These are phyloP conservation scores for Russula lepida DNA, from an alignment of 768 basidiomycete genomes.

Conservation along the genomic window DNA sequence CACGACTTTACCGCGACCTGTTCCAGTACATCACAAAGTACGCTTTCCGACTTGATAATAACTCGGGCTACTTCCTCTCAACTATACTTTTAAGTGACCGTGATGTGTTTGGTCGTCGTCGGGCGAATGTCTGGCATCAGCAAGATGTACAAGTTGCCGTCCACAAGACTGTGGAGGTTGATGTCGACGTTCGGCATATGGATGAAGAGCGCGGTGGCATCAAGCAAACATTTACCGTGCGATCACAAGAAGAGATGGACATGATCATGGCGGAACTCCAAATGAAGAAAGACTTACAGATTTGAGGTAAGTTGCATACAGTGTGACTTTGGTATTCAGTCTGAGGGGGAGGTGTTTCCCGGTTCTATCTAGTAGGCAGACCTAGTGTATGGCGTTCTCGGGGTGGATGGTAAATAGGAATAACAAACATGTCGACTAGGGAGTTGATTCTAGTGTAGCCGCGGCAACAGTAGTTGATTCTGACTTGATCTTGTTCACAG, in stretches of 20 bases:
- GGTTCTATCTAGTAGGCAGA: not conserved
- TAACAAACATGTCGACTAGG: not conserved
- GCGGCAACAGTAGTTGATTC: no score
- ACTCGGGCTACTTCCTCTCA: constrained; percentile 5
- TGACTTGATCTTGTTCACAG: not conserved
- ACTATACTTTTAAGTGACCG: constrained; percentile 15
- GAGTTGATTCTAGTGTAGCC: not conserved
- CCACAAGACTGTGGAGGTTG: constrained; percentile 13
- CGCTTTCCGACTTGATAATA: constrained; percentile 2
- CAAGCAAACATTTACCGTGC: constrained; percentile 3
- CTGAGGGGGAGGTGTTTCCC: not conserved
- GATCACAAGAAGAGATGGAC: constrained; percentile 10
- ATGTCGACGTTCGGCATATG: constrained; percentile 6
- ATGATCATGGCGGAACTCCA: constrained; percentile 5
- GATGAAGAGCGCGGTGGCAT: constrained; percentile 3
- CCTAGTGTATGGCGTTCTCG: not conserved
- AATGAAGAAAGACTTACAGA: constrained; percentile 18
- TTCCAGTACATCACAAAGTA: constrained; percentile 21
- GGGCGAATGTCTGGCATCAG: constrained; percentile 5
- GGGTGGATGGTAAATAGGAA: not conserved
- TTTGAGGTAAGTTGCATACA: constrained; percentile 9
- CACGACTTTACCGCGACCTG: constrained; percentile 17
- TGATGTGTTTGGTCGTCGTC: constrained; percentile 15
- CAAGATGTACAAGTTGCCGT: constrained; percentile 14
- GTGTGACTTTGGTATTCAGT: not conserved